Evolutionary conservation across 176 grass and related monocot species (phyloP), one percentile per base, ranked within the genome.

Genomic region (Elymus sibiricus): DNA sequence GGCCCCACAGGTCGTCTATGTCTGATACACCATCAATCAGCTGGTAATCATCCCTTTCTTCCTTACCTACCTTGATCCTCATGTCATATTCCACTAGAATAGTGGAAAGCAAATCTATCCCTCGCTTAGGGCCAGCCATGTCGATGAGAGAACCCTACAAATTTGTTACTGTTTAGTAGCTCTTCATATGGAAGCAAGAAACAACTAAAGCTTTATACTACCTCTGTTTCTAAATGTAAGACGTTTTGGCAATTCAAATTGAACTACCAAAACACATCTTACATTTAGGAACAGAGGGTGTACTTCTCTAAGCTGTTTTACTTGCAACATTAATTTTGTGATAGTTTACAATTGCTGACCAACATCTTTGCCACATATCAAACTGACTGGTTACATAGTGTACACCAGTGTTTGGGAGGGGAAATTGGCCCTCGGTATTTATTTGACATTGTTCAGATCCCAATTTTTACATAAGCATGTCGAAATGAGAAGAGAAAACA

Each of bases 131-230:
- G 1, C 84, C 64, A 86, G 64, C 3, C 47, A 79, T 78, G 53
- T 78, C 13, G 21, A 78, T 78, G 55, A 78, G 31, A 24, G 82
- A 84, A 38, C 60, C 82, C 82, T 84, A 21, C 60, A 84, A 53
- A 84, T 51, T 37, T 22, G 60, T 59, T 60, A 43, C 9, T 76
- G 5, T 35, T 63, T 70, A 56, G 79, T 25, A 70, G 28, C 13
- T 37, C 42, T 78, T 56, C 47, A 3, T 27, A 32, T 55, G 24
- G 55, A 37, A 81, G n/a, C 62, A 82, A 53, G 77, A 80, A 80
- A 43, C 10, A 64, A 2, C 77, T 27, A 44, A 26, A 47, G 13
- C 12, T 47, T 14, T 47, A 47, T 47, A 5, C 13, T 47, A 46
- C 43, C 43, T 46, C 12, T 46, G 43, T 43, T 43, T 43, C 10